Conservation (phyloP, 1,139 yeast genomes). For the Lodderomyces metapsilosis region DNA sequence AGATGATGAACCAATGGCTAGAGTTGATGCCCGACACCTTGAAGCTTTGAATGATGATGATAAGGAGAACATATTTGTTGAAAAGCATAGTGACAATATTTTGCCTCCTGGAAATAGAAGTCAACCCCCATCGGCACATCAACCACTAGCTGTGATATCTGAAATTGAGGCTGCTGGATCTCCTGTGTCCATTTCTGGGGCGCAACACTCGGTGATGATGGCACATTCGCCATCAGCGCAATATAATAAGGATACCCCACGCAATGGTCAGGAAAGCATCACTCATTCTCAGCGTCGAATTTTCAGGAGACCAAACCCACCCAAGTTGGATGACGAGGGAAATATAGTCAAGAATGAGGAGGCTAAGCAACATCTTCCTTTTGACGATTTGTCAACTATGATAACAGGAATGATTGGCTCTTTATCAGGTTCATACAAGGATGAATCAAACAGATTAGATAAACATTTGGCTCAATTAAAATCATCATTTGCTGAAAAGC, state of each 20-base stretch:
- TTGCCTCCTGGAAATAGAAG: constrained; percentile 31
- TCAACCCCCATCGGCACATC: constrained; percentile 17
- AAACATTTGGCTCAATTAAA: constrained; percentile 20
- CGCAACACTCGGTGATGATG: neutral
- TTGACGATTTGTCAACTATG: constrained; percentile 37
- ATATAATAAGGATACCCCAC: constrained; percentile 5
- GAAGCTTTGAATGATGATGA: constrained; percentile 31
- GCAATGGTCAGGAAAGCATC: neutral
- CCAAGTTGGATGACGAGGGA: constrained; percentile 34
- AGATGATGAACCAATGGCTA: constrained; percentile 20
- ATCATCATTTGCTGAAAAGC: constrained; percentile 16
- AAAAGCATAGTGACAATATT: constrained; percentile 20
- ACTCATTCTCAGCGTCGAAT: neutral
- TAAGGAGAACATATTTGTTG: constrained; percentile 45
- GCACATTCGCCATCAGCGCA: constrained; percentile 1
- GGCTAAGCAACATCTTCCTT: constrained; percentile 20
- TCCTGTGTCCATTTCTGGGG: neutral
- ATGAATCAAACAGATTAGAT: constrained; percentile 23
- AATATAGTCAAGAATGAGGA: constrained; percentile 18
- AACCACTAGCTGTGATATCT: constrained; percentile 39
- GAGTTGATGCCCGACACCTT: constrained; percentile 35
- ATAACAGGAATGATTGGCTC: constrained; percentile 43
- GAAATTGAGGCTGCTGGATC: constrained; percentile 23
- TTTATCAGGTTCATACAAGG: constrained; percentile 40
- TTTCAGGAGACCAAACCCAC: constrained; percentile 31